phyloP scores from a whole-genome alignment of 352 stramenopile species.

The Phytophthora ohioensis region DNA sequence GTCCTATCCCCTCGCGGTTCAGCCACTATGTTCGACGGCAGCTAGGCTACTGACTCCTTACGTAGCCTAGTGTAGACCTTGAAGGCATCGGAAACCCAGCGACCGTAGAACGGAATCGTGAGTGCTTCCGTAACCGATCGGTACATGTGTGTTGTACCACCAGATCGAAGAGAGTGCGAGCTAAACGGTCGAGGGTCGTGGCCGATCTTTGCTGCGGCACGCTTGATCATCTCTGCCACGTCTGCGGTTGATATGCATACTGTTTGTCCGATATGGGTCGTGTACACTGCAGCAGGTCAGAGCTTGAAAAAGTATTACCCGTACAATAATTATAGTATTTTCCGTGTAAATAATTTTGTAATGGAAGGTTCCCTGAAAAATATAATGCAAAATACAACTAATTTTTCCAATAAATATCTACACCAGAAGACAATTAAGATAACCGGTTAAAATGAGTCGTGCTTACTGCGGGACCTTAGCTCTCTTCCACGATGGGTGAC shows the following conservation, averaged over 20 bases:
- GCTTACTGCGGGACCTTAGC: too few species aligned
- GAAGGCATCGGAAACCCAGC: constrained; percentile 20
- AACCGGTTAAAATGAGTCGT: too few species aligned
- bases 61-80: constrained; percentile 30
- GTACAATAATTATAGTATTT: too few species aligned
- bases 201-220: not conserved
- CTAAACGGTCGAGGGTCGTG: constrained; percentile 8
- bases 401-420: too few species aligned
- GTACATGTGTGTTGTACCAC: constrained; percentile 25
- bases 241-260: not conserved
- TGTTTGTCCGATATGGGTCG: too few species aligned
- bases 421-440: too few species aligned
- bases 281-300: too few species aligned
- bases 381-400: too few species aligned
- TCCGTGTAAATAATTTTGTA: too few species aligned
- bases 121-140: constrained; percentile 12
- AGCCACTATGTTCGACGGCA: constrained; percentile 11
- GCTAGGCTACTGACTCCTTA: constrained; percentile 15
- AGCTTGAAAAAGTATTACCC: too few species aligned
- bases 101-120: constrained; percentile 24
- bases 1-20: constrained; percentile 16
- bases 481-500: too few species aligned
- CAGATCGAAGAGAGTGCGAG: constrained; percentile 14
- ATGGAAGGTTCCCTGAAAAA: too few species aligned
- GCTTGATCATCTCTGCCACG: not conserved